phyloP scores from a whole-genome alignment of 306 rosid species.

The Cercis canadensis region DNA sequence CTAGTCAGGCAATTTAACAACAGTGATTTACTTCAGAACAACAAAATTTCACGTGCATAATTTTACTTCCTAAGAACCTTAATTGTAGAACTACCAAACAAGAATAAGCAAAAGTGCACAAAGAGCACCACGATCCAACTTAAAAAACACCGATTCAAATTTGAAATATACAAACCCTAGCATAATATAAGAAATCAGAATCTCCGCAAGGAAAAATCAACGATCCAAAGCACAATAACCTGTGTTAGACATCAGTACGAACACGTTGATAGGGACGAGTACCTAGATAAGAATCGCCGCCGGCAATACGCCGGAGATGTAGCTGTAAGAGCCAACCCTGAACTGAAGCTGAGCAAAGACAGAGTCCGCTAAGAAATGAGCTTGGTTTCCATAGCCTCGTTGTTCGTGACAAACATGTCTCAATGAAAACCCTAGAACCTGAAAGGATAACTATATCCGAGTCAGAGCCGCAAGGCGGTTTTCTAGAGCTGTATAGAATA shows the following conservation, averaged over 20 bases:
- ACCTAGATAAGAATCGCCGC: neutral
- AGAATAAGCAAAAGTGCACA: too few relatives aligned
- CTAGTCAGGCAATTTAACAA: too few relatives aligned
- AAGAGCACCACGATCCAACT: too few relatives aligned
- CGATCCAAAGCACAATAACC: neutral
- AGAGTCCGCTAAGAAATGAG: neutral
- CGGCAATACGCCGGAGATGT: neutral
- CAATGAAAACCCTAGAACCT: slow-evolving; percentile 26
- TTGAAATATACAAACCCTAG: neutral
- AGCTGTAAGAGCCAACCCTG: neutral
- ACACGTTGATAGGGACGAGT: neutral
- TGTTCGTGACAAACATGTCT: neutral
- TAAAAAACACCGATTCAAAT: neutral
- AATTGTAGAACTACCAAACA: too few relatives aligned
- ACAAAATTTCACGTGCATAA: too few relatives aligned
- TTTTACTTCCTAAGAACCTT: too few relatives aligned
- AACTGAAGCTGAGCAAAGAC: slow-evolving; percentile 18
- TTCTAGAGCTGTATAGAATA: neutral
- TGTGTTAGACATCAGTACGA: neutral
- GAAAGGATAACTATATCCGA: slow-evolving; percentile 1
- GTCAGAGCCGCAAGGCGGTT: neutral
- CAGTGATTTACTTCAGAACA: too few relatives aligned
- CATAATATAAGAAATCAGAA: neutral
- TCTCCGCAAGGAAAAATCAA: neutral
- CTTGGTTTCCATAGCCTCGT: neutral